These are phyloP conservation scores for Tetracentron sinense DNA, from an alignment of 164 flowering plant species.

Conservation along the genomic window DNA sequence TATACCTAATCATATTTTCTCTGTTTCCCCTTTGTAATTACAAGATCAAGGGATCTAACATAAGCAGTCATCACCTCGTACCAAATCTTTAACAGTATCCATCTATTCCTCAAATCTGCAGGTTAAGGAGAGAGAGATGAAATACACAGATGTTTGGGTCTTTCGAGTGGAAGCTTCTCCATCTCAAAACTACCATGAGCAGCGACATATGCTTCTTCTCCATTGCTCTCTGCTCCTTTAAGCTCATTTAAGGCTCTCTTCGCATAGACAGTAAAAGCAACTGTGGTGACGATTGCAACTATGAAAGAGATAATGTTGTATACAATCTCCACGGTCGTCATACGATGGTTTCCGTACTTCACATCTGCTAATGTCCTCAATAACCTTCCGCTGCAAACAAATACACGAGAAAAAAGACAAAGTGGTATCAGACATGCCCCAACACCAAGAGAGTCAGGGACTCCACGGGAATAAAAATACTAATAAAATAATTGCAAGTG, in stretches of 20 bases:
- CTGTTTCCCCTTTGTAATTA: not conserved
- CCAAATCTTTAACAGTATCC: slow-evolving; percentile 5
- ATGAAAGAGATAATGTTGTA: slow-evolving; percentile 78
- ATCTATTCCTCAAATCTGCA: not conserved
- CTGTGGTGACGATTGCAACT: slow-evolving; percentile 55
- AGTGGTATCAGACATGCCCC: too few species aligned
- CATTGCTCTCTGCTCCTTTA: slow-evolving; percentile 32
- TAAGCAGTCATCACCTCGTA: not conserved
- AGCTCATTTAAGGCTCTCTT: slow-evolving; percentile 69
- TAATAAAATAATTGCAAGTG: too few species aligned
- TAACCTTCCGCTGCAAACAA: slow-evolving; percentile 72
- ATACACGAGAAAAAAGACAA: not conserved
- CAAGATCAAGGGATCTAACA: not conserved
- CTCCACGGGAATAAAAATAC: too few species aligned
- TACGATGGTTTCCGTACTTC: slow-evolving; percentile 58
- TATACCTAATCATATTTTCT: too few species aligned
- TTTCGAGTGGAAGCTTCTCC: slow-evolving; percentile 64
- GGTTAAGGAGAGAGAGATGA: too few species aligned
- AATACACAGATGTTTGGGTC: slow-evolving; percentile 30
- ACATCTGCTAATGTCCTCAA: slow-evolving; percentile 85
- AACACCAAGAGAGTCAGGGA: too few species aligned
- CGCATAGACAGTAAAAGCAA: slow-evolving; percentile 81
- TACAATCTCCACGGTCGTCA: slow-evolving; percentile 78
- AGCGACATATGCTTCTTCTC: slow-evolving; percentile 22
- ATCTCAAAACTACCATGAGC: slow-evolving; percentile 31